Evolutionary conservation across 2,329 filamentous ascomycete genomes (phyloP), one percentile per base, ranked within the genome.

Genomic region (Fusarium nelsonii): DNA sequence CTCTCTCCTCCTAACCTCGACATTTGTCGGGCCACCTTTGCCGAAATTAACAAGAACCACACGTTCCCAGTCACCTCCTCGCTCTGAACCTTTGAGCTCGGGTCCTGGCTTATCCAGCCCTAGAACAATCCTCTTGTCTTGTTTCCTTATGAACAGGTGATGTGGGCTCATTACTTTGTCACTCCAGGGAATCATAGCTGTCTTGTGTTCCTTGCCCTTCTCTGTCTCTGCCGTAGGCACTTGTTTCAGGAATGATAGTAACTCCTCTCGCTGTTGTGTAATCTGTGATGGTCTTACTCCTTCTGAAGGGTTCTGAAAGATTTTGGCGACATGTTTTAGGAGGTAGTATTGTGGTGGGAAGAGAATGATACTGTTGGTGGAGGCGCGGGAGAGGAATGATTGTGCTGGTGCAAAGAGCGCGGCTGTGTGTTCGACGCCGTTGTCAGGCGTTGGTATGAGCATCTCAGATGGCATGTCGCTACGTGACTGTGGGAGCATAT

Each of bases 331-430:
- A 0, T 92, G 79, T 34, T 84, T 81, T 12, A 93, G 83, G 6
- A 96, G 85, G 78, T 92, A 94, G 76, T 90, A 91, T 76, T 98
- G 96, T 1, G 96, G 96, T 6, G 96, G 96, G 76, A 97, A 97
- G 7, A 99, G 82, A 60, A 97, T 92, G 63, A 97, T 89, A 39
- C 92, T 85, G 30, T 89, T 90, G 4, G 78, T 77, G 3, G 83
- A 80, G 6, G 92, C 91, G 50, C 87, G 84, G 7, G 81, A 79
- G 20, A 97, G 82, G 91, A 94, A 97, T 20, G 84, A 83, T 5
- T 84, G 79, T 0, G 92, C 88, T 3, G 89, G 85, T 40, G 93
- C 88, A 77, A 97, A 98, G 32, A 87, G 85, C 0, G 95, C 93
- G 6, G 93, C 90, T 1, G 92, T 95, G 64, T 88, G 84, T 68